Evolutionary conservation across 192 early-diverging fungal species (phyloP).

Genomic region (Coemansia sp.): DNA sequence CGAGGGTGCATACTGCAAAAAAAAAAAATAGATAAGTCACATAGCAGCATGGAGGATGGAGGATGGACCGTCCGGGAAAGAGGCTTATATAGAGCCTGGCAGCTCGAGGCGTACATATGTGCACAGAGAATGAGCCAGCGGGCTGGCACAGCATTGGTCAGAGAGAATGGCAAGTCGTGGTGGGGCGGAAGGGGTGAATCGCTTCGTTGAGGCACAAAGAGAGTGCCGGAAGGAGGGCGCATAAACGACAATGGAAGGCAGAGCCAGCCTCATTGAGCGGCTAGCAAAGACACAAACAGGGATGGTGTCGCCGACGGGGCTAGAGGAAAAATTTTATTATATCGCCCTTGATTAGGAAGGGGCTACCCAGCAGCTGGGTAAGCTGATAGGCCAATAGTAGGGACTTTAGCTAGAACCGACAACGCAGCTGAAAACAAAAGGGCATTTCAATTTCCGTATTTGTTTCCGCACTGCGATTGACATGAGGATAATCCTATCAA

Average conservation of each 20-base stretch:
- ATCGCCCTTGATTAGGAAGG: background rate
- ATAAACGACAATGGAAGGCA: background rate
- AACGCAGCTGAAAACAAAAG: background rate
- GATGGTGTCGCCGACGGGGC: background rate
- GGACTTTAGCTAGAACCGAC: background rate
- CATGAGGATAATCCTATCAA: slow-evolving; percentile 2
- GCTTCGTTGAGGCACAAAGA: background rate
- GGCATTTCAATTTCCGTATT: background rate
- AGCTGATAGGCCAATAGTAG: background rate
- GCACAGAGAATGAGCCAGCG: background rate
- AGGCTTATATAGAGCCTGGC: background rate
- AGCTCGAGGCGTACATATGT: background rate
- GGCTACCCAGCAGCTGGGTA: slow-evolving; percentile 4
- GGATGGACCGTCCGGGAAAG: background rate
- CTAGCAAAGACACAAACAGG: background rate
- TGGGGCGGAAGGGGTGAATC: background rate
- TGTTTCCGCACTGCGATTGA: background rate
- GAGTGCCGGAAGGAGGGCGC: background rate
- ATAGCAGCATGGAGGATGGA: background rate
- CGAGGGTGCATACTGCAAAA: background rate
- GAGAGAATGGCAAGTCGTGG: background rate
- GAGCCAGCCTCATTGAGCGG: background rate
- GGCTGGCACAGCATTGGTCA: slow-evolving; percentile 2
- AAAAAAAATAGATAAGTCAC: background rate
- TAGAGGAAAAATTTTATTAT: background rate